phyloP scores from a whole-genome alignment of 2,329 filamentous ascomycete species.

The Fusarium drepaniforme region DNA sequence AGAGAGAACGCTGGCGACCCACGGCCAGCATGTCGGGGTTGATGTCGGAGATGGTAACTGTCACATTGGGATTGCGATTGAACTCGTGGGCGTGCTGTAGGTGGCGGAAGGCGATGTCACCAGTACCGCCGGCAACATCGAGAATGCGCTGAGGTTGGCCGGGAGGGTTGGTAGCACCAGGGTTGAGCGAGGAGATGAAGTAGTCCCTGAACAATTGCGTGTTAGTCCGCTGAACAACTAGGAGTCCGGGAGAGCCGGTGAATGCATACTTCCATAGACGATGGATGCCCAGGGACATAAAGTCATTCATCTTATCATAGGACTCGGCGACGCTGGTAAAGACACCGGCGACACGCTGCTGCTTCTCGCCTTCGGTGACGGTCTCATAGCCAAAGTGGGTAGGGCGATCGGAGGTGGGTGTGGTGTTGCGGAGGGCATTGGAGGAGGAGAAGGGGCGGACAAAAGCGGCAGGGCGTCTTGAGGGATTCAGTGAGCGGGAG shows the following conservation, averaged over 20 bases:
- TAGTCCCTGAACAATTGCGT: slow-evolving; percentile 70
- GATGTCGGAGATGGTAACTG: slow-evolving; percentile 94
- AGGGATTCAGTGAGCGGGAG: slow-evolving; percentile 37
- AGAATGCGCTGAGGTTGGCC: slow-evolving; percentile 77
- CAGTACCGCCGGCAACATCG: slow-evolving; percentile 96
- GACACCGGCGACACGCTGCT: slow-evolving; percentile 79
- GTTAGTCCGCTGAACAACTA: slow-evolving; percentile 14
- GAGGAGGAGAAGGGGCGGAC: slow-evolving; percentile 47
- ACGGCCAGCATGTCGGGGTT: slow-evolving; percentile 95
- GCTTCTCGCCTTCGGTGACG: slow-evolving; percentile 83
- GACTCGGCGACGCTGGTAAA: slow-evolving; percentile 95
- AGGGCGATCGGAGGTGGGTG: slow-evolving; percentile 62
- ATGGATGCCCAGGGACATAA: slow-evolving; percentile 98
- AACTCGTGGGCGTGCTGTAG: slow-evolving; percentile 90
- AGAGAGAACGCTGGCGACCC: slow-evolving; percentile 80
- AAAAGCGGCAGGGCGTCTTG: slow-evolving; percentile 23
- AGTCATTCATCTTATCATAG: slow-evolving; percentile 98
- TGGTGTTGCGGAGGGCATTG: slow-evolving; percentile 42
- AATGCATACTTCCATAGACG: slow-evolving; percentile 84
- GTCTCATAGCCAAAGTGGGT: slow-evolving; percentile 95
- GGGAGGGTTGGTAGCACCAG: slow-evolving; percentile 69
- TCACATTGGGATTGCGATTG: slow-evolving; percentile 78
- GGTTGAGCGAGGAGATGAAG: slow-evolving; percentile 92
- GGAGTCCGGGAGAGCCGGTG: background rate
- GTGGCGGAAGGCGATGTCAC: slow-evolving; percentile 97